A percentile compares a stretch with the other conserved stretches of the same genome.
Evolutionary conservation across 257 asterid genomes (phyloP).

Genomic region (Coffea eugenioides): DNA sequence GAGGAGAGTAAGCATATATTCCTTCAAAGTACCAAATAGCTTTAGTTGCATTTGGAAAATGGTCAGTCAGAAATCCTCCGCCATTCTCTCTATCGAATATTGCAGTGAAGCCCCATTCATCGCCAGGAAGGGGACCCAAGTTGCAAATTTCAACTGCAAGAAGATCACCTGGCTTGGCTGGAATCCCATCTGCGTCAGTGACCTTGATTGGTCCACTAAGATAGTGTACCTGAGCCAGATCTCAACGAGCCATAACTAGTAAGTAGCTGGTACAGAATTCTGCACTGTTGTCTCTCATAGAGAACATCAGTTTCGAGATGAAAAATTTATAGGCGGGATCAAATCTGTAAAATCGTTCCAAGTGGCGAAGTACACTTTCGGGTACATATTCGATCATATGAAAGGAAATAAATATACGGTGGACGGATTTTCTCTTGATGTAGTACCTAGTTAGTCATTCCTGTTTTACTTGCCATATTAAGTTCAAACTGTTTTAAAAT

Average conservation of each 20-base stretch:
- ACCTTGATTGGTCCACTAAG: slow-evolving; percentile 89
- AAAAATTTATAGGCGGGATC: neutral
- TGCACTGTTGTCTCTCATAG: neutral
- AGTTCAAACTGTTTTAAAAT: neutral
- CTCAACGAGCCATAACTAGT: neutral
- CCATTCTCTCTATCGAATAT: slow-evolving; percentile 92
- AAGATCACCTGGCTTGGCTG: slow-evolving; percentile 90
- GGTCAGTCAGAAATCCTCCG: slow-evolving; percentile 93
- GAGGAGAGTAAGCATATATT: slow-evolving; percentile 92
- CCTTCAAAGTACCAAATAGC: slow-evolving; percentile 98
- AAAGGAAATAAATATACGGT: neutral
- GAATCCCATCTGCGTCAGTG: slow-evolving; percentile 57
- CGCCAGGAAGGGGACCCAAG: slow-evolving; percentile 93
- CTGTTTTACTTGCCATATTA: neutral
- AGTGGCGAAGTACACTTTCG: neutral
- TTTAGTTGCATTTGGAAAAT: slow-evolving; percentile 82
- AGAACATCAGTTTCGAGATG: neutral
- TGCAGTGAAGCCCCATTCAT: slow-evolving; percentile 97
- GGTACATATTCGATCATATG: neutral
- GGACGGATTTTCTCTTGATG: neutral
- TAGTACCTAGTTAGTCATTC: neutral
- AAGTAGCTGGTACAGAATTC: neutral
- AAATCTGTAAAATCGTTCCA: neutral
- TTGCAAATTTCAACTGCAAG: slow-evolving; percentile 85
- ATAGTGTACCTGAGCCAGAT: slow-evolving; percentile 69